A percentile compares a stretch with the other conserved stretches of the same genome.
Evolutionary conservation across 805 yeast genomes (phyloP).

Genomic region (Komagataella pseudopastoris): DNA sequence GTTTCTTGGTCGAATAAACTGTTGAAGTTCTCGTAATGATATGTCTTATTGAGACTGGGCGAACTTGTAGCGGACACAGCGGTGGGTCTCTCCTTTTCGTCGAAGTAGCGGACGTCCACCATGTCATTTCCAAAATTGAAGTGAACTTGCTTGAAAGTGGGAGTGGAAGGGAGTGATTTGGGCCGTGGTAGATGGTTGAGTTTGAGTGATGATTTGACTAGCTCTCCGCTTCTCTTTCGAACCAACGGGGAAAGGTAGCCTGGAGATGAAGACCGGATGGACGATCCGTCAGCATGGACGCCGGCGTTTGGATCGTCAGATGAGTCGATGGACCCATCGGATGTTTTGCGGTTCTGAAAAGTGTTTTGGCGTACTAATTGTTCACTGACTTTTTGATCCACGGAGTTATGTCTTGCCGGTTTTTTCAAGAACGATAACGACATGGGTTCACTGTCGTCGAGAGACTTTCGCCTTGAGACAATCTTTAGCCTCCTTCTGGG

Average conservation of each 20-base stretch:
- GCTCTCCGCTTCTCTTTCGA: conserved; percentile 82
- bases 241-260: conserved; percentile 26
- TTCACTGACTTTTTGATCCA: conserved; percentile 8
- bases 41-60: conserved; percentile 22
- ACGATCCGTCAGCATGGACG: conserved; percentile 5
- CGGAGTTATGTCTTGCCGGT: conserved; percentile 16
- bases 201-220: conserved; percentile 64
- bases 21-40: neutral
- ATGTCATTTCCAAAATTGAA: conserved; percentile 57
- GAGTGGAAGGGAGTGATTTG: conserved; percentile 36
- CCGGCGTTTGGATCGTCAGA: neutral
- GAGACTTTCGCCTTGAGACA: neutral
- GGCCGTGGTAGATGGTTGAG: conserved; percentile 15
- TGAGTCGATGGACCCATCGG: conserved; percentile 1
- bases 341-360: conserved; percentile 7
- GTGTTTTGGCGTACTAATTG: conserved; percentile 18
- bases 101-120: conserved; percentile 60
- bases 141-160: conserved; percentile 66
- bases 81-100: conserved; percentile 59
- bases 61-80: conserved; percentile 60
- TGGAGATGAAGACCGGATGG: conserved; percentile 3
- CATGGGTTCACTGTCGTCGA: conserved; percentile 11
- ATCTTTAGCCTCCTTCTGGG: neutral
- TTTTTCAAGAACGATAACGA: conserved; percentile 18
- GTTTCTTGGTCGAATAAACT: neutral